phyloP scores from a whole-genome alignment of 1,139 yeast species.

The Suhomyces bokatorum region DNA sequence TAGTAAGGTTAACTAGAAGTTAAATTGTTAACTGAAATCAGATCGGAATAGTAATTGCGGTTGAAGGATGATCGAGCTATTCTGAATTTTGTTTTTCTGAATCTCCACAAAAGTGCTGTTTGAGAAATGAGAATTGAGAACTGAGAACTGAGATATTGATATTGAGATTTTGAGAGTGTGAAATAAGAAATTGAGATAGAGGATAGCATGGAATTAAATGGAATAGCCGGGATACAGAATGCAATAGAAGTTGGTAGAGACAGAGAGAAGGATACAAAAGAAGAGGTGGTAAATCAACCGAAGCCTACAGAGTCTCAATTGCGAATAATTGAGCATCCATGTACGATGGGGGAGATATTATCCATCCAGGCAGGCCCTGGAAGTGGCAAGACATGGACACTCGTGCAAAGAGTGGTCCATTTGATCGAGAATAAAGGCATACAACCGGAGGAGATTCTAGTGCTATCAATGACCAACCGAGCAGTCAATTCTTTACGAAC shows the following conservation, averaged over 20 bases:
- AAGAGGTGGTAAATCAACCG: neutral
- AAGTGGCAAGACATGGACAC: slow-evolving; percentile 69
- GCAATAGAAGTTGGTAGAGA: too few species aligned
- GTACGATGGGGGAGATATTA: slow-evolving; percentile 39
- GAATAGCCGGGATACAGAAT: too few species aligned
- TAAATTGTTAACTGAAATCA: too few species aligned
- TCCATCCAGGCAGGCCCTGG: slow-evolving; percentile 72
- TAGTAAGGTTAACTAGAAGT: too few species aligned
- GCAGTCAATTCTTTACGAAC: slow-evolving; percentile 56
- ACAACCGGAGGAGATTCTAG: slow-evolving; percentile 55
- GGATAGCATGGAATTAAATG: too few species aligned
- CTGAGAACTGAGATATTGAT: too few species aligned
- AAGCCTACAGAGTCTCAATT: slow-evolving; percentile 29
- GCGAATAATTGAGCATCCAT: slow-evolving; percentile 36
- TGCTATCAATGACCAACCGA: slow-evolving; percentile 69
- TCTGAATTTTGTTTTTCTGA: neutral
- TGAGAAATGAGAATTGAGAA: too few species aligned
- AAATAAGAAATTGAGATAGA: too few species aligned
- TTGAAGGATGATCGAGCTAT: neutral
- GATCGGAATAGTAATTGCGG: neutral
- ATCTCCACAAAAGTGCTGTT: neutral
- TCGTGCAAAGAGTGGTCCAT: slow-evolving; percentile 54
- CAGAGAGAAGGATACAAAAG: neutral
- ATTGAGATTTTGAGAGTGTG: too few species aligned
- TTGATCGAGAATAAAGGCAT: slow-evolving; percentile 40